Conservation (phyloP, 352 stramenopile genomes). For the Phytophthora pseudosyringae region DNA sequence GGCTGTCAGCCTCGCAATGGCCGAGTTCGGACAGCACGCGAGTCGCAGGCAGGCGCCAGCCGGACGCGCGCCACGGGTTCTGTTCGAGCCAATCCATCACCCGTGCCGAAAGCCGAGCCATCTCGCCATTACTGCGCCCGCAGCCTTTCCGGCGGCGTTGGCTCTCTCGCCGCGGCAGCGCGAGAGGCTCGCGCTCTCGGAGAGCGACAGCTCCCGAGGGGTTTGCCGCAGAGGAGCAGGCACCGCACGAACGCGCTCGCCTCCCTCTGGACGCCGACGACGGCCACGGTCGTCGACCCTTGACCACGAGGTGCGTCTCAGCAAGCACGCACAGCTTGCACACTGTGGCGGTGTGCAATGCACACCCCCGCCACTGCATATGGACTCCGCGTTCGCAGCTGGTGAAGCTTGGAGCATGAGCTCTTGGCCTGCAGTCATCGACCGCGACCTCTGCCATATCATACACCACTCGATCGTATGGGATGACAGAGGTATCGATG, state of each 20-base stretch:
- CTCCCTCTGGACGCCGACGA: background rate
- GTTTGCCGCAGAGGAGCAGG: constrained; percentile 26
- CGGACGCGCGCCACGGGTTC: constrained; percentile 3
- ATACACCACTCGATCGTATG: too few species aligned
- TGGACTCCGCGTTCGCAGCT: constrained; percentile 21
- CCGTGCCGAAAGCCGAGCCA: constrained; percentile 24
- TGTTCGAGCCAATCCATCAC: constrained; percentile 27
- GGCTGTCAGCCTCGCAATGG: too few species aligned
- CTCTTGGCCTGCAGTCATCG: constrained; percentile 14
- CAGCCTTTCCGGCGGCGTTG: constrained; percentile 17
- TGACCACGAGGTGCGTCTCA: background rate
- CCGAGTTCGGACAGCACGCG: background rate
- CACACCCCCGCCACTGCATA: constrained; percentile 8
- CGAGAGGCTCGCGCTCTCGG: too few species aligned
- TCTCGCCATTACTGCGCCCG: constrained; percentile 23
- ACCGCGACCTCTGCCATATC: background rate
- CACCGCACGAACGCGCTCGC: constrained; percentile 8
- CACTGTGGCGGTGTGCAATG: background rate
- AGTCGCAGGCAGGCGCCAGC: constrained; percentile 2
- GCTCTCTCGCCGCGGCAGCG: constrained; percentile 1
- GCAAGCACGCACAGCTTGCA: too few species aligned
- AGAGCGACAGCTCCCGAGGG: constrained; percentile 14
- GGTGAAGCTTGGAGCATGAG: background rate
- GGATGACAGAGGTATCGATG: too few species aligned
- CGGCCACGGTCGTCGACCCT: too few species aligned